Percentiles rank a stretch among this genome's conserved stretches.
These are phyloP conservation scores for Elsinoe arachidis DNA, from an alignment of 2,329 filamentous ascomycete species.

Conservation along the genomic window DNA sequence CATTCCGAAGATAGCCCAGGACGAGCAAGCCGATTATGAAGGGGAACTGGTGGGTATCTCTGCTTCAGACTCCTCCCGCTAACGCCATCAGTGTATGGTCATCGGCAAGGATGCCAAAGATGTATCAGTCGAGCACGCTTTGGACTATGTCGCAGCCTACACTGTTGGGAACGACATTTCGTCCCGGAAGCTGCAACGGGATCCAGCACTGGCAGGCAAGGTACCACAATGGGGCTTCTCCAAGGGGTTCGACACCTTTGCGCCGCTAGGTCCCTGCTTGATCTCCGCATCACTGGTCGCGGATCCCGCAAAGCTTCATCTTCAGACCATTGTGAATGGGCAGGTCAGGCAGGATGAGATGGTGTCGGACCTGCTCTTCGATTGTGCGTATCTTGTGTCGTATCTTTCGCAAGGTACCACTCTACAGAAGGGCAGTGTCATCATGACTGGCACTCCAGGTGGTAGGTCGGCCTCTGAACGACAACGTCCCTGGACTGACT, in stretches of 20 bases:
- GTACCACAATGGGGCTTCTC: constrained; percentile 51
- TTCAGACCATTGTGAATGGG: constrained; percentile 43
- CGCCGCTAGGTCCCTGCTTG: constrained; percentile 45
- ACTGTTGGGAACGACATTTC: constrained; percentile 49
- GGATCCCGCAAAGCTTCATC: constrained; percentile 35
- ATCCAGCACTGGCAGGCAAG: constrained; percentile 40
- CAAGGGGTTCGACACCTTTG: constrained; percentile 50
- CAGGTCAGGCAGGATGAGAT: constrained; percentile 36
- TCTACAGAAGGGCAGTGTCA: constrained; percentile 39
- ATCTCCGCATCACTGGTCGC: constrained; percentile 36
- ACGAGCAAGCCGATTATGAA: neutral
- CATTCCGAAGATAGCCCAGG: neutral
- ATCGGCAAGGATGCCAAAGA: constrained; percentile 46
- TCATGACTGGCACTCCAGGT: constrained; percentile 44
- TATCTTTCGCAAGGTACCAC: constrained; percentile 41
- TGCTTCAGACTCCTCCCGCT: neutral
- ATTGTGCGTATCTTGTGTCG: constrained; percentile 26
- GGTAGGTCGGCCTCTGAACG: constrained; percentile 16
- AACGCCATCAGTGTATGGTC: constrained; percentile 31
- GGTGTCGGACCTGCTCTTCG: constrained; percentile 39
- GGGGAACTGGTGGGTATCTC: neutral
- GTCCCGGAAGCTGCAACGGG: constrained; percentile 44
- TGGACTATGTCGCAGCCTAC: constrained; percentile 46
- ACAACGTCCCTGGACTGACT: too few relatives aligned
- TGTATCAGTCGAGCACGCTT: constrained; percentile 36